Evolutionary conservation across 225 moss, liverwort and hornwort genomes (phyloP).

Genomic region (Bryoerythrophyllum caledonicum): DNA sequence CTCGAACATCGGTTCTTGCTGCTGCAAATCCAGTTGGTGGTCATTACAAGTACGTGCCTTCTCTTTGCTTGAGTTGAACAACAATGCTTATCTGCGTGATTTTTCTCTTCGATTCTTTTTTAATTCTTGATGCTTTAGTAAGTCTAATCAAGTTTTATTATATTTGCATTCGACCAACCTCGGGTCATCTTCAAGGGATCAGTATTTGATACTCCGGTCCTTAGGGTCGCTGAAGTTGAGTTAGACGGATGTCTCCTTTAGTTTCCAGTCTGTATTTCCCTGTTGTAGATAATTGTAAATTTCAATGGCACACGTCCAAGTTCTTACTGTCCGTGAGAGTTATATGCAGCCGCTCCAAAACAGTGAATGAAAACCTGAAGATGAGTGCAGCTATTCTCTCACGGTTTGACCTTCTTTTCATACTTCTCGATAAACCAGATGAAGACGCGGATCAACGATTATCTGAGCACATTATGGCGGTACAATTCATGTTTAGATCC

Average conservation of each 20-base stretch:
- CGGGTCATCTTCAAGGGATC: conserved; percentile 1
- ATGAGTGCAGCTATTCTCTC: conserved; percentile 98
- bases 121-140: conserved; percentile 7
- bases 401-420: conserved; percentile 97
- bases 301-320: conserved; percentile 1
- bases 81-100: conserved; percentile 7
- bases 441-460: conserved; percentile 90
- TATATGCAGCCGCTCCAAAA: conserved; percentile 86
- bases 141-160: neutral
- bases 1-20: conserved; percentile 94
- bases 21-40: conserved; percentile 98
- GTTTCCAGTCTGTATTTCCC: conserved; percentile 11
- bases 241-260: conserved; percentile 1
- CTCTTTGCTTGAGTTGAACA: conserved; percentile 17
- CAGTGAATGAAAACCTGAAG: conserved; percentile 97
- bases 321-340: conserved; percentile 24
- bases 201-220: conserved; percentile 8
- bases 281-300: conserved; percentile 1
- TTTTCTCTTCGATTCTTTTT: conserved; percentile 13
- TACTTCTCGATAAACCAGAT: conserved; percentile 95
- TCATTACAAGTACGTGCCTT: conserved; percentile 80
- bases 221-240: conserved; percentile 1
- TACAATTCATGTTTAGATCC: conserved; percentile 33
- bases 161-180: neutral
- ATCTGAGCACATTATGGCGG: conserved; percentile 92